Evolutionary conservation across 192 early-diverging fungal species (phyloP), one percentile per base, ranked within the genome.

Genomic region (Geosiphon pyriformis): DNA sequence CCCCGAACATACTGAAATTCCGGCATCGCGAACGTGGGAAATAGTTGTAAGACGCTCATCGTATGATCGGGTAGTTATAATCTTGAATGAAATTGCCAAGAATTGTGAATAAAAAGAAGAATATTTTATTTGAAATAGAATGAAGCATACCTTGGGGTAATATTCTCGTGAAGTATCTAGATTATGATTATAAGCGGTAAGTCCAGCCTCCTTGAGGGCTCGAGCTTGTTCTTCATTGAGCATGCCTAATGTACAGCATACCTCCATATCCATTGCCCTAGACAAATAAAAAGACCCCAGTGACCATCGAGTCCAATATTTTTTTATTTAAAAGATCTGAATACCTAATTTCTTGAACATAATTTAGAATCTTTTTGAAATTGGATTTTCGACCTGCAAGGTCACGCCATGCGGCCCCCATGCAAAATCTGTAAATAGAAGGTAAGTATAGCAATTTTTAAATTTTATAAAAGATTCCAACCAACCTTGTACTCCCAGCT

Each of bases 111-210:
- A 71, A 64, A 71, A 15, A 42, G 11, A 37, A 10, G 17, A 23
- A 17, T 4, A 22, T 4, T 26, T 64, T 72, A 78, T 59, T n/a
- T 27, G 10, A 11, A 29, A 27, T 42, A 42, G 37, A 42, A 6
- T 10, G 2, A 26, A 18, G 20, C 8, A 50, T 50, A 81, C 78
- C 69, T 87, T 90, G 59, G 87, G 85, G 59, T 90, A 91, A 76
- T 78, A 88, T 71, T 90, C 88, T 60, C 87, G 80, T n/a, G 81
- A 85, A 20, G 88, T 90, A 74, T 90, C 90, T 57, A 92, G 70
- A 73, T 93, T 93, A 76, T 93, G 89, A 77, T 93, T 91, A 77
- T 93, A 93, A 22, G 89, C 89, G 23, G 91, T 90, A 72, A 93
- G 72, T 30, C 91, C 91, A 27, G 91, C 89, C 22, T 88, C 85